Percentiles rank a stretch among this genome's conserved stretches.
These are phyloP conservation scores for Detonula confervacea DNA, from an alignment of 352 stramenopile genomes.

Conservation along the genomic window DNA sequence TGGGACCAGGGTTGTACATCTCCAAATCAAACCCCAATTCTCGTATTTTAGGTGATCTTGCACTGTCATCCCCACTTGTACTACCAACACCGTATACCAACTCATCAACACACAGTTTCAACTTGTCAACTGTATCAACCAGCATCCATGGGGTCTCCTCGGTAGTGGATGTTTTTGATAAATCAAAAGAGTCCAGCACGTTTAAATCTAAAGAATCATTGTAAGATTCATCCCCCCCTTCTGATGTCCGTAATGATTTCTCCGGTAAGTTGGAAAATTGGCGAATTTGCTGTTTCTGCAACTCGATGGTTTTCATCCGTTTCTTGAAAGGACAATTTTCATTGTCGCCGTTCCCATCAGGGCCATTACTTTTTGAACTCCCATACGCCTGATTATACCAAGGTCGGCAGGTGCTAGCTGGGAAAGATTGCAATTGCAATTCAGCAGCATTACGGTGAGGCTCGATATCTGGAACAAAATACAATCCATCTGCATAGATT, in stretches of 20 bases:
- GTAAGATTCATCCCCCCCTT: conserved; percentile 5
- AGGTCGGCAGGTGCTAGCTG: conserved; percentile 25
- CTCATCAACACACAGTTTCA: conserved; percentile 73
- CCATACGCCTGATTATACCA: conserved; percentile 28
- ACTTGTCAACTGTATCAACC: conserved; percentile 68
- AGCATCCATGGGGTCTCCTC: conserved; percentile 62
- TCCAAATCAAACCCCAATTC: conserved; percentile 85
- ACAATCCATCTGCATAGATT: conserved; percentile 49
- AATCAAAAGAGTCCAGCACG: conserved; percentile 52
- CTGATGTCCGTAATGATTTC: conserved; percentile 20
- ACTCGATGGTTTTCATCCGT: conserved; percentile 33
- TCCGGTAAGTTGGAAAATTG: conserved; percentile 45
- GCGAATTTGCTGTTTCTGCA: conserved; percentile 43
- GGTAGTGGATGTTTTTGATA: conserved; percentile 51
- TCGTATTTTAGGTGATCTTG: conserved; percentile 18
- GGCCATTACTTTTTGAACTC: conserved; percentile 15
- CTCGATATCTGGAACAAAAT: conserved; percentile 32
- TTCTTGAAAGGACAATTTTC: not conserved
- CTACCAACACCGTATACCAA: conserved; percentile 40
- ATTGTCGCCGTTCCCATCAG: not conserved
- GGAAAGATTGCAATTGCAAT: conserved; percentile 30
- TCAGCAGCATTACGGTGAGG: not conserved
- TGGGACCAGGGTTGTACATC: conserved; percentile 65
- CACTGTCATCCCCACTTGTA: not conserved
- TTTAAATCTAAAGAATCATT: conserved; percentile 65